Base-by-base conservation (phyloP, 257 asterid species). In the Voacanga thouarsii region DNA sequence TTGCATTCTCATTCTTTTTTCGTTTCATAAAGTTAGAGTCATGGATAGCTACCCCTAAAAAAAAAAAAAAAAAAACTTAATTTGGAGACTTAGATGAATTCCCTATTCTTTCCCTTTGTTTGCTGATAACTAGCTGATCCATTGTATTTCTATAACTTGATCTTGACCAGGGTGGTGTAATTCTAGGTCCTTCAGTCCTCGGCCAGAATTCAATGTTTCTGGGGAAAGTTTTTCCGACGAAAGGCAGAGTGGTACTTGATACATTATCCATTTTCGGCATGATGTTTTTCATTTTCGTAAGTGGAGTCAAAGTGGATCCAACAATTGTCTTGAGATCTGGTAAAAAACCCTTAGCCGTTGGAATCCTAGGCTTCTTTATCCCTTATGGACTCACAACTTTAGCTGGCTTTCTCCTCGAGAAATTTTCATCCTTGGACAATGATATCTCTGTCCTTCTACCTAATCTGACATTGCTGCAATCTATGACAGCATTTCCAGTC, bases 401-500 rank as follows among this genome's bases (percentile, higher is more conserved):
- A 63, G 86, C 73, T n/a, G 86, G 82, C 28, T 79, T 84, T 83
- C 85, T 88, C 75, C 88, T 91, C 16, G 55, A 84, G 66, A 79
- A 49, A 7, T 89, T 80, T 76, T 65, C 83, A 41, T 71, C 82
- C 55, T 75, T 91, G 84, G 94, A 91, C 70, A 43, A 68, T 15
- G 87, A 86, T 39, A 68, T 88, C 50, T 69, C 79, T 2, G 80
- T 41, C 66, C 86, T 86, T 19, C 86, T 91, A 55, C 90, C 88
- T 12, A 49, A 81, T 61, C 37, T 89, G 39, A 88, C 86, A 14
- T 41, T 77, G 8, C 56, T 88, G 80, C 85, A 81, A 50, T 89
- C 94, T 37, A 89, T 91, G 96, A 86, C 94, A 26, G 90, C 94
- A 28, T 89, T 89, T 71, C 96, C 94, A 19, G 96, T 87, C 41